Percentiles rank a stretch among this genome's conserved stretches.
These are phyloP conservation scores for Theobroma cacao DNA, from an alignment of 345 rosid species.

Conservation along the genomic window DNA sequence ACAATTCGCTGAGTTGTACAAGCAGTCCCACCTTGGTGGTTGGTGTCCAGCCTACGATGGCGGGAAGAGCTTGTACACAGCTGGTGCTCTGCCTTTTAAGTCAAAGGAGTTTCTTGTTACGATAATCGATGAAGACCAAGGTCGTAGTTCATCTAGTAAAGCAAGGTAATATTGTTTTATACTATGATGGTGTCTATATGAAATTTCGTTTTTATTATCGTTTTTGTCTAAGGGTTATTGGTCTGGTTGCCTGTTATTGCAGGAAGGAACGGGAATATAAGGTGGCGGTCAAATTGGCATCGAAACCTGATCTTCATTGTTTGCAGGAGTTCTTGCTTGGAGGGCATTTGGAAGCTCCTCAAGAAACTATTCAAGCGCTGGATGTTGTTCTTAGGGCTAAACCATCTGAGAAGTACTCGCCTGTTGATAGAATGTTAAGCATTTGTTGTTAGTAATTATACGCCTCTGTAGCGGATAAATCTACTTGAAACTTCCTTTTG, in stretches of 20 bases:
- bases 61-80: slow-evolving; percentile 59
- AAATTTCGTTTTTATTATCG: not conserved
- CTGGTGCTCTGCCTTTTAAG: slow-evolving; percentile 64
- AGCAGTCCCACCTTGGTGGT: slow-evolving; percentile 32
- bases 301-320: slow-evolving; percentile 42
- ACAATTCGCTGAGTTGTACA: slow-evolving; percentile 13
- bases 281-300: slow-evolving; percentile 44
- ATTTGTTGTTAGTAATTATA: not conserved
- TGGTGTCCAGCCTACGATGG: slow-evolving; percentile 71
- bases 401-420: slow-evolving; percentile 41
- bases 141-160: slow-evolving; percentile 20
- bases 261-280: slow-evolving; percentile 57
- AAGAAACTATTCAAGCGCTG: slow-evolving; percentile 60
- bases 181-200: not conserved
- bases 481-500: not conserved
- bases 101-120: slow-evolving; percentile 53
- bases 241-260: not conserved
- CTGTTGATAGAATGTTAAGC: not conserved
- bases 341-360: slow-evolving; percentile 48
- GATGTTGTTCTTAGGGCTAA: slow-evolving; percentile 59
- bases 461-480: not conserved
- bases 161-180: slow-evolving; percentile 18
- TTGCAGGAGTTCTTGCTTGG: slow-evolving; percentile 40
- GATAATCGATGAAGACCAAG: slow-evolving; percentile 21
- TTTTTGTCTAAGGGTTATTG: not conserved